phyloP scores from a whole-genome alignment of 2,329 filamentous ascomycete species.

The Colletotrichum paranaense region DNA sequence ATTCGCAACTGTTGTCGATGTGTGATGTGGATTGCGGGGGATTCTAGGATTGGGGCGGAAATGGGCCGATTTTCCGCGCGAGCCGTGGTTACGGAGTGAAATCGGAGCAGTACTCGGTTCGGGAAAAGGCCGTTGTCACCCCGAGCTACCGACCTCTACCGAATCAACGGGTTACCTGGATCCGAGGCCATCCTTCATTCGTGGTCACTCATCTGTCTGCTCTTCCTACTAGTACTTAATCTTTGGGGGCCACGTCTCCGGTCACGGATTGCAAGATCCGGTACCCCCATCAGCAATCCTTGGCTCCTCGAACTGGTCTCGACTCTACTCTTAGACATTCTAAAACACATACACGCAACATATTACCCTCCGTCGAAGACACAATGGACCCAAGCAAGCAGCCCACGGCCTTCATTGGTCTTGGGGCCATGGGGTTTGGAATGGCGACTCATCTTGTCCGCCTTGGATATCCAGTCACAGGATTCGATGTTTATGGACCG shows the following conservation, averaged over 20 bases:
- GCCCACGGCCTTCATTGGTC: slow-evolving; percentile 54
- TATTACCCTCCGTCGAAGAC: neutral
- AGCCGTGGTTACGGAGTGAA: neutral
- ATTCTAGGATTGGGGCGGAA: neutral
- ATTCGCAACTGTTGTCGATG: neutral
- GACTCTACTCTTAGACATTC: neutral
- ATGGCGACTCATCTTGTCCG: slow-evolving; percentile 76
- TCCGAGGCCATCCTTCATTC: slow-evolving; percentile 1
- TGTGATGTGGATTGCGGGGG: neutral
- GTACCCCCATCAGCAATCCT: neutral
- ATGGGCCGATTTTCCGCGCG: neutral
- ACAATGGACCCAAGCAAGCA: neutral
- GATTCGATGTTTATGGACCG: neutral
- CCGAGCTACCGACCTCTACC: neutral
- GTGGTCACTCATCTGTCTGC: neutral
- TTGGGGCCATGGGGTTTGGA: slow-evolving; percentile 85
- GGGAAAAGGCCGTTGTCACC: neutral
- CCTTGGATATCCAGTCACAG: neutral
- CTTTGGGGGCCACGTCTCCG: neutral
- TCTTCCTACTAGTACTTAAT: neutral
- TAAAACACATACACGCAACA: neutral
- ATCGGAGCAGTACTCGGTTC: neutral
- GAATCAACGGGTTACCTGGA: neutral
- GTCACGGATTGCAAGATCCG: neutral
- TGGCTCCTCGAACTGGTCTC: neutral